Conservation (phyloP, 495 filamentous ascomycete species). For the Aspergillus egyptiacus region DNA sequence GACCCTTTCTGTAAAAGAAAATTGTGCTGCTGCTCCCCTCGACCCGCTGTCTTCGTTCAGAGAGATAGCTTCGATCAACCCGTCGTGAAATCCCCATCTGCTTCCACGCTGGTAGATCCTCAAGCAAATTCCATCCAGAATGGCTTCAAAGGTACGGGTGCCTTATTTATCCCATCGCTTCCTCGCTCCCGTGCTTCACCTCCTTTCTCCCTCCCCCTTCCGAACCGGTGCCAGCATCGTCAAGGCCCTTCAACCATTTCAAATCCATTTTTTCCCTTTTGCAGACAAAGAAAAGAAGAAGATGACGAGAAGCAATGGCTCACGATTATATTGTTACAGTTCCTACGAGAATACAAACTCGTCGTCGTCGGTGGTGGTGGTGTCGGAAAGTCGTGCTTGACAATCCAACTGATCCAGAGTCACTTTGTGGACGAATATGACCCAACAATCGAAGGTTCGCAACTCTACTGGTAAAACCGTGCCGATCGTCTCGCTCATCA, state of each 20-base stretch:
- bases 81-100: constrained; percentile 9
- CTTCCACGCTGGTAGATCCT: constrained; percentile 7
- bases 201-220: constrained; percentile 7
- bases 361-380: constrained; percentile 97
- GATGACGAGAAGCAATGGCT: constrained; percentile 7
- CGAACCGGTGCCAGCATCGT: not conserved
- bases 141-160: constrained; percentile 29
- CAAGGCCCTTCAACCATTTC: too few species aligned
- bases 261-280: too few species aligned
- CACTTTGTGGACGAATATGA: constrained; percentile 99
- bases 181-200: constrained; percentile 1
- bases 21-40: constrained; percentile 24
- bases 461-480: not conserved
- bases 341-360: constrained; percentile 97
- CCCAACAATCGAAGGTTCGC: constrained; percentile 94
- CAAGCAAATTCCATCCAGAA: constrained; percentile 16
- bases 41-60: constrained; percentile 24
- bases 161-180: constrained; percentile 7
- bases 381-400: constrained; percentile 98
- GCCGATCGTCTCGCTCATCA: constrained; percentile 19
- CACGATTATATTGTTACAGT: constrained; percentile 45
- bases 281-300: too few species aligned
- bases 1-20: constrained; percentile 26
- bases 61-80: constrained; percentile 27
- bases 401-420: constrained; percentile 96